Evolutionary conservation across 345 rosid species (phyloP), one percentile per base, ranked within the genome.

Genomic region (Excoecaria agallocha): DNA sequence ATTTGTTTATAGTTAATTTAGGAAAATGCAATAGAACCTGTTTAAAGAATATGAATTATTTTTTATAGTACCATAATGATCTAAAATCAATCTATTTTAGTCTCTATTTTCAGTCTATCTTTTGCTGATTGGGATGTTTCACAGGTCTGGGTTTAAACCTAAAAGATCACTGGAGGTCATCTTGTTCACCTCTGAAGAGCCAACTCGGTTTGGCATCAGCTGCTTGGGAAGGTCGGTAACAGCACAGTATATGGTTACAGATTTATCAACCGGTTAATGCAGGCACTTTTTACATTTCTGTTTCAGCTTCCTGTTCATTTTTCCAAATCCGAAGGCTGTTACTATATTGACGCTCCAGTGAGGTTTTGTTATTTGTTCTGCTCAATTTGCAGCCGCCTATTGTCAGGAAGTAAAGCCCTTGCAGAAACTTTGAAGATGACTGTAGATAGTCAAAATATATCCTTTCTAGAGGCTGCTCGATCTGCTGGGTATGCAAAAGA

Each of bases 101-200:
- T 24, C 39, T n/a, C 63, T 56, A 71, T 12, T 19, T 64, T 63
- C 61, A 24, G 59, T 73, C 41, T 11, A 41, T 79, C 20, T 51
- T 60, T 48, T 69, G 61, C 78, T 78, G 71, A 72, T 59, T 52
- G 39, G 69, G 48, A 68, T 25, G 63, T 60, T 30, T 54, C 19
- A 10, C 86, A 94, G 98, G 86, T 88, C 90, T 25, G 95, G 95
- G 38, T 89, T 89, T 83, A 91, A 87, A 79, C 97, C 98, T 24
- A 89, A 78, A 89, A 85, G 97, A 63, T 88, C 97, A 63, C 57
- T 94, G 80, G 98, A 94, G 85, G 80, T 92, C 67, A 83, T 94
- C 83, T 75, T 86, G 82, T 92, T 94, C 75, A 94, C 98, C 74
- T 92, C 97, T 11, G 98, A 92, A 86, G 97, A 94, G 83, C 97